Percentiles rank a stretch among this genome's conserved stretches.
These are phyloP conservation scores for Polytrichum commune DNA, from an alignment of 225 moss, liverwort and hornwort genomes.

Conservation along the genomic window DNA sequence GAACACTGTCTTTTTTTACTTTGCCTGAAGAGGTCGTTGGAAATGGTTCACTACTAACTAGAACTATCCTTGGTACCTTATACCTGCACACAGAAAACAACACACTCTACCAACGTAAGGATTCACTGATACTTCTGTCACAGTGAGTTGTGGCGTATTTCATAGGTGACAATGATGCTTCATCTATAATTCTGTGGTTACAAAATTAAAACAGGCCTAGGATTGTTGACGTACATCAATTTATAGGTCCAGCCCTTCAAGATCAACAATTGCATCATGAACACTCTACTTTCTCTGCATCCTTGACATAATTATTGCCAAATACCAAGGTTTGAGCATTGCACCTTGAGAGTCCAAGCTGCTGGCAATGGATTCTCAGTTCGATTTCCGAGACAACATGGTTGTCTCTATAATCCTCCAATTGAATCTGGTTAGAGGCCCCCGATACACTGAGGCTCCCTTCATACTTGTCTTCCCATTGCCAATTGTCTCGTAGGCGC, in stretches of 20 bases:
- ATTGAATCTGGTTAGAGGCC: conserved; percentile 37
- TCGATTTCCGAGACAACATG: conserved; percentile 50
- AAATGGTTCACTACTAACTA: conserved; percentile 61
- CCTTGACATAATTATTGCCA: conserved; percentile 1
- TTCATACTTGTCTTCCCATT: conserved; percentile 46
- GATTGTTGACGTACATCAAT: too few species aligned
- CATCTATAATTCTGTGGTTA: too few species aligned
- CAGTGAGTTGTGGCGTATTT: not conserved
- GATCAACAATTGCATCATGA: not conserved
- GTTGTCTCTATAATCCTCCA: conserved; percentile 36
- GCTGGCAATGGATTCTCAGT: conserved; percentile 72
- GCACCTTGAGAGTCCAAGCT: conserved; percentile 87
- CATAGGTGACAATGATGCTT: too few species aligned
- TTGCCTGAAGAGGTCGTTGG: conserved; percentile 89
- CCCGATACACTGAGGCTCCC: conserved; percentile 34
- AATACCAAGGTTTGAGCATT: conserved; percentile 1
- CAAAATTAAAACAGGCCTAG: too few species aligned
- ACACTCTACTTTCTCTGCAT: not conserved
- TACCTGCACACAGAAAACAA: conserved; percentile 50
- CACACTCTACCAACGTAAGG: not conserved
- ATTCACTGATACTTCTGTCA: not conserved
- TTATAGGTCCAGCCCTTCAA: too few species aligned
- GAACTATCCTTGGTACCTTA: conserved; percentile 72
- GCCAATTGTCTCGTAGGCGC: conserved; percentile 57
- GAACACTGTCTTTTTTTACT: conserved; percentile 70